These are phyloP conservation scores for Pseudotulostoma volvatum DNA, from an alignment of 495 filamentous ascomycete species.

Conservation along the genomic window DNA sequence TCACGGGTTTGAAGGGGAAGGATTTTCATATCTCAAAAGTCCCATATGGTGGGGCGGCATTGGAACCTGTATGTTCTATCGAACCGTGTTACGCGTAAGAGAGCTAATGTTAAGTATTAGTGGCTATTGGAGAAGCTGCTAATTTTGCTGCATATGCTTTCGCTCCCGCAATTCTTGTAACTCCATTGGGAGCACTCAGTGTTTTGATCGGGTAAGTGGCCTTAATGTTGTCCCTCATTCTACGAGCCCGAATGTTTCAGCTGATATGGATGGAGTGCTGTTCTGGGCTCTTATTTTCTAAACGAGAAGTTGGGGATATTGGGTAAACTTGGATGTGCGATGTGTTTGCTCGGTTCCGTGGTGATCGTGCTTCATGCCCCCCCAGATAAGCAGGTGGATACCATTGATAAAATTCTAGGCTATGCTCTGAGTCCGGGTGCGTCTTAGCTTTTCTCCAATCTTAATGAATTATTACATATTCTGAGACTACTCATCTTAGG, in stretches of 20 bases:
- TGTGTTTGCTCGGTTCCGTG: conserved; percentile 89
- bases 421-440: conserved; percentile 82
- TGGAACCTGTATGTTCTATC: conserved; percentile 47
- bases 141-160: conserved; percentile 98
- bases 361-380: conserved; percentile 96
- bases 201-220: conserved; percentile 67
- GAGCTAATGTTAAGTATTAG: conserved; percentile 20
- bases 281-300: conserved; percentile 86
- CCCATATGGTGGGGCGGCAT: conserved; percentile 95
- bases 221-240: not conserved
- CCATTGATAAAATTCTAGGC: conserved; percentile 71
- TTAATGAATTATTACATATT: not conserved
- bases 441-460: conserved; percentile 7
- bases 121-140: conserved; percentile 72
- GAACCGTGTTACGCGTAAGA: not conserved
- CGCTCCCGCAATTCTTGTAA: conserved; percentile 92
- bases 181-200: conserved; percentile 79
- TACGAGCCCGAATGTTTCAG: conserved; percentile 2
- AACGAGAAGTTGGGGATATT: conserved; percentile 74
- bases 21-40: conserved; percentile 80
- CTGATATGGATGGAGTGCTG: conserved; percentile 43
- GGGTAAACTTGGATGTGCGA: conserved; percentile 87
- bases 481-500: conserved; percentile 36
- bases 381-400: conserved; percentile 75
- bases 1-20: conserved; percentile 93